Evolutionary conservation across 129 eudicot species (phyloP), one percentile per base, ranked within the genome.

Genomic region (Flaveria linearis): DNA sequence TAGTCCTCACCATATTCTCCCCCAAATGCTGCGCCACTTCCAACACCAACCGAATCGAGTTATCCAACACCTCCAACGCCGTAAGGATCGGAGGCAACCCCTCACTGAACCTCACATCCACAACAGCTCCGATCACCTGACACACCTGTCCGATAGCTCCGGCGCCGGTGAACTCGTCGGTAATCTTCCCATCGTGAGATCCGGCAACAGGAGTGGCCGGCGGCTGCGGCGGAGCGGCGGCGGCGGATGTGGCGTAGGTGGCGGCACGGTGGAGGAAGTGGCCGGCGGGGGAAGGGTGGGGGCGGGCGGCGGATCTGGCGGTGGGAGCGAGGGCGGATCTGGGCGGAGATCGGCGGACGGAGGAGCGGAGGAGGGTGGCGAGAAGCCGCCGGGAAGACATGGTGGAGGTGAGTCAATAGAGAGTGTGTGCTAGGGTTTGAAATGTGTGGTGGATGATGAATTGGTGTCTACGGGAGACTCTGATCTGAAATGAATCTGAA

Each of bases 11-110:
- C 68, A 86, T 81, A 76, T 73, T 90, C 88, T 86, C 98, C 16
- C 98, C 98, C 90, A 94, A 83, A 77, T 94, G 98, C 55, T 91
- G 93, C 45, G 98, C 96, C 43, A 94, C 98, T 83, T 94, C 98
- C 73, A 94, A 76, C 5, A 94, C 96, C 22, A 94, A 72, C 78
- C 98, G 74, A 58, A 89, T 83, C 84, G 84, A 82, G 45, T 85
- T 84, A 52, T 91, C 93, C 76, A 87, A 36, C 36, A 91, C 98
- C 88, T 94, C 98, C 69, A 94, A 56, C 16, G 97, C 97, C 5
- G 98, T 94, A 82, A 88, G 71, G 73, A 94, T 94, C 85, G 93
- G 96, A 7, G 98, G 98, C 76, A 94, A 70, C 15, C 98, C 98
- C 2, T 94, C 93, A 1, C 86, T 87, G 26, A 91, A 93, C 47